Evolutionary conservation across 192 early-diverging fungal genomes (phyloP), one percentile per base, ranked within the genome.

Genomic region (Entomortierella lignicola): DNA sequence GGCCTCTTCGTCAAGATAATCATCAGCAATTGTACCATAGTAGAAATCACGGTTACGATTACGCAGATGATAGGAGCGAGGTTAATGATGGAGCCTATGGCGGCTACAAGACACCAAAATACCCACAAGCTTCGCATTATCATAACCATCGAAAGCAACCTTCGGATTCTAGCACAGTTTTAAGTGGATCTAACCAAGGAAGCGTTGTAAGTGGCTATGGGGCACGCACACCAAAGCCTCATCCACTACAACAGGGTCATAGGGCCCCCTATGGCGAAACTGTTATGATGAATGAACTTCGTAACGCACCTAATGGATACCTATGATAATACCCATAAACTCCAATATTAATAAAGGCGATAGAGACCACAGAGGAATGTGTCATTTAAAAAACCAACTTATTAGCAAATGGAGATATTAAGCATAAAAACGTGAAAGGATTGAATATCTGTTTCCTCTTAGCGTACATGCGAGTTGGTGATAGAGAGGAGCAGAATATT

Each of bases 161-260:
- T 6, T 70, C 75, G 0, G 75, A 79, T 8, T 66, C 75, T 1
- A 79, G 75, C 43, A 79, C 68, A 11, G 75, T 79, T 0, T 32
- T 79, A 31, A 69, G 72, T 44, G 72, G 72, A 23, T 77, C 72
- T 32, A 77, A 77, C 23, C 72, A 68, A 55, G 72, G 72, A 53
- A 77, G 72, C 50, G 72, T 77, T 20, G 72, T 63, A 10, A 30
- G 66, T 23, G 74, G 74, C 32, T 64, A 79, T 50, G 68, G 62
- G 21, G 41, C 54, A 11, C 63, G 32, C 0, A 39, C 48, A 21
- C 47, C 26, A 2, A 64, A 42, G 17, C 60, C 61, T 12, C 75
- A 66, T 21, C 75, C 75, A 41, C 53, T 79, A 1, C 72, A 77
- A 20, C 72, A 77, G 8, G 66, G 72, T 23, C 72, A 66, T n/a